Base-by-base conservation (phyloP, 768 basidiomycete species). In the Cubamyces sp. region DNA sequence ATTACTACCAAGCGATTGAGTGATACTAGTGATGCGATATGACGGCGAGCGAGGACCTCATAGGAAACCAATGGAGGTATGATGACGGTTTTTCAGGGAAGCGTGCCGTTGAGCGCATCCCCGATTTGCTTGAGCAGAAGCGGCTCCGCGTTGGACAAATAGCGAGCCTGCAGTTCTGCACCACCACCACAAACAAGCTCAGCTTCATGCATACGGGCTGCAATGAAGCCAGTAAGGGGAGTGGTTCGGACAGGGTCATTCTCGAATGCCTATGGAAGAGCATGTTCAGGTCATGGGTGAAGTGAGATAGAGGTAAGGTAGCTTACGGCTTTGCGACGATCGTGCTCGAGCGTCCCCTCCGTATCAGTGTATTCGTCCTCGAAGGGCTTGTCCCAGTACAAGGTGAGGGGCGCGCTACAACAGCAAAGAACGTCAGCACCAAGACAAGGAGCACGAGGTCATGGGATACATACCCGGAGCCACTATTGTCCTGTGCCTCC, bases 361-460 rank as follows among this genome's bases (percentile, higher is more conserved):
- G 83, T 83, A n/a, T 81, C 82, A 41, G 82, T 80, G 68, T 83
- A 91, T 68, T 84, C 88, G 2, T 81, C 77, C 8, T 73, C 68
- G 14, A 88, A 86, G 2, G 87, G 80, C 55, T 84, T 72, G 65
- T 92, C 91, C 93, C 92, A 94, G 68, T 82, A 88, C 19, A 86
- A 78, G 23, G 78, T 76, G 9, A 91, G 76, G 45, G 75, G 79
- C 37, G 77, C 42, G 25, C 65, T 67, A 45, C 62, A 66, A 49
- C 9, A 5, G 43, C 15, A 4, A 40, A 8, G 52, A 43, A 12
- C 18, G 41, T 59, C 40, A 53, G 48, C 41, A 34, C 9, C 16
- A 16, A 30, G 48, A 21, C n/a, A 8, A 16, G 48, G 3, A 14
- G 6, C 15, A 1, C 11, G 23, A 50, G 8, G 5, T 16, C 1